Conservation (phyloP, 306 rosid species). For the Neltuma alba region DNA sequence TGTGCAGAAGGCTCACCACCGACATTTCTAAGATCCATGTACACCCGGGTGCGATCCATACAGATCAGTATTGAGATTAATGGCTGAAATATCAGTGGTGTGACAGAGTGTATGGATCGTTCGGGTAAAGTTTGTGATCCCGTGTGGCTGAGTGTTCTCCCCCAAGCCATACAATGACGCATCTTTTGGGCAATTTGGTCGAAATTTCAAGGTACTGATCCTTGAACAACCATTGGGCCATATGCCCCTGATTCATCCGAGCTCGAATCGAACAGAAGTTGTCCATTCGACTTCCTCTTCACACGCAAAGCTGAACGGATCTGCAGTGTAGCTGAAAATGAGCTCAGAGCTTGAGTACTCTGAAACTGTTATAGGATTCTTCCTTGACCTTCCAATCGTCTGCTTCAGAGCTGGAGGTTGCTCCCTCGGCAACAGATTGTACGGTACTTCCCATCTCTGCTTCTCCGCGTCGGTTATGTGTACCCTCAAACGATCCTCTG, state of each 20-base stretch:
- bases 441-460: constrained; percentile 95
- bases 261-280: constrained; percentile 68
- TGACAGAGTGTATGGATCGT: constrained; percentile 84
- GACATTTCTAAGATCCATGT: constrained; percentile 80
- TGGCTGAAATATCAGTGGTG: constrained; percentile 79
- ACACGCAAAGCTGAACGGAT: constrained; percentile 82
- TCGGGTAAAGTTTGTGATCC: constrained; percentile 79
- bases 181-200: constrained; percentile 70
- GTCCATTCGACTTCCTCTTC: constrained; percentile 78
- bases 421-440: constrained; percentile 76
- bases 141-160: constrained; percentile 91
- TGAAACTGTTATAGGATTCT: constrained; percentile 48
- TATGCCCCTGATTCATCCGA: constrained; percentile 58
- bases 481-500: constrained; percentile 80
- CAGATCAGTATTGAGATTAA: constrained; percentile 85
- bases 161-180: constrained; percentile 88
- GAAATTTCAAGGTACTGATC: constrained; percentile 96
- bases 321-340: constrained; percentile 67
- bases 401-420: constrained; percentile 60
- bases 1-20: constrained; percentile 73
- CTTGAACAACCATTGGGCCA: constrained; percentile 70
- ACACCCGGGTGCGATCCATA: constrained; percentile 94
- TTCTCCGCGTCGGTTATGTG: constrained; percentile 80
- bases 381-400: constrained; percentile 44
- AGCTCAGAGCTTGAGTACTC: constrained; percentile 72